These are phyloP conservation scores for Umbelopsis sp. DNA, from an alignment of 192 early-diverging fungal species.

Conservation along the genomic window DNA sequence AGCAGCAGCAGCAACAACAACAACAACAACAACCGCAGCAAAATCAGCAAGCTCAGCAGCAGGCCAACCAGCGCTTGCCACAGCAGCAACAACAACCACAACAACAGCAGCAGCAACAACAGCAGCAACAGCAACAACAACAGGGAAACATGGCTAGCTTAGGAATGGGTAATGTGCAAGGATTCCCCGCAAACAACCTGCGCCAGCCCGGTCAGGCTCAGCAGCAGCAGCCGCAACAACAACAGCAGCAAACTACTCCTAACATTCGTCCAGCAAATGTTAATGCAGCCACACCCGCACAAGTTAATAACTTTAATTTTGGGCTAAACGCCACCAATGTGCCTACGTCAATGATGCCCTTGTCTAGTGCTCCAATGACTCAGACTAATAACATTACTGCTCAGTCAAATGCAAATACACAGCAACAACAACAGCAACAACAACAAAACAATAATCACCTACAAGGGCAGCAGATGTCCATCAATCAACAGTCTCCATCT, in stretches of 20 bases:
- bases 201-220: not conserved
- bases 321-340: conserved; percentile 6
- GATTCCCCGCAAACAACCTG: not conserved
- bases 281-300: not conserved
- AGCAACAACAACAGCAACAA: conserved; percentile 20
- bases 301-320: conserved; percentile 12
- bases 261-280: conserved; percentile 1
- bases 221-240: not conserved
- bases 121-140: not conserved
- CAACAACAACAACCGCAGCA: conserved; percentile 16
- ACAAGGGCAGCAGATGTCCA: conserved; percentile 9
- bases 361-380: not conserved
- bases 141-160: conserved; percentile 3
- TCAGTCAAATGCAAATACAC: not conserved
- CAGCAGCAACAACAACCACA: not conserved
- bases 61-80: not conserved
- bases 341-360: conserved; percentile 7
- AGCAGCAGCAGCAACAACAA: conserved; percentile 22
- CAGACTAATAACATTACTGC: not conserved
- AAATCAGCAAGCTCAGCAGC: not conserved
- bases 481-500: conserved; percentile 2
- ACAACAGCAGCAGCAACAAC: conserved; percentile 16
- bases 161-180: not conserved
- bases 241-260: not conserved
- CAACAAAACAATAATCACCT: conserved; percentile 15